These are phyloP conservation scores for Magnaporthiopsis rhizophila DNA, from an alignment of 2,329 filamentous ascomycete genomes.

Conservation along the genomic window DNA sequence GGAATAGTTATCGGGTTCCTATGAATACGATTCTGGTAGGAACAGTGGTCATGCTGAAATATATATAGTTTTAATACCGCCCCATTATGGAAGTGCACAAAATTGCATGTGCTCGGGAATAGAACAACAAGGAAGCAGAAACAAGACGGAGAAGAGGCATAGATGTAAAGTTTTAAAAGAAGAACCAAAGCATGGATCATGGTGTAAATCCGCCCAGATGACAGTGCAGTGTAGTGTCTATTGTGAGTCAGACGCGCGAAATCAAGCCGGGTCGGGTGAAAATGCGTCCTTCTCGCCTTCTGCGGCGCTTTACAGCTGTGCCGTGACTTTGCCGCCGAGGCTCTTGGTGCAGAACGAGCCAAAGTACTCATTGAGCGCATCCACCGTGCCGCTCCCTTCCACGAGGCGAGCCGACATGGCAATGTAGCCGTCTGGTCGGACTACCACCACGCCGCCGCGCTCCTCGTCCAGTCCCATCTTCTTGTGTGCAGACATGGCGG, in stretches of 20 bases:
- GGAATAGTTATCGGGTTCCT: background rate
- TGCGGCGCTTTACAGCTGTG: constrained; percentile 26
- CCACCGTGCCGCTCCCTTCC: constrained; percentile 70
- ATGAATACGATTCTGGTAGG: background rate
- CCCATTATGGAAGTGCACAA: background rate
- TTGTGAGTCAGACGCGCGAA: background rate
- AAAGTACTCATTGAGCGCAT: constrained; percentile 78
- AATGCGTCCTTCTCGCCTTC: background rate
- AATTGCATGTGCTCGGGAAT: background rate
- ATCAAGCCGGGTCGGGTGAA: background rate
- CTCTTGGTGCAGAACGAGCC: constrained; percentile 60
- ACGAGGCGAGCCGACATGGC: constrained; percentile 65
- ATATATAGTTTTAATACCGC: background rate
- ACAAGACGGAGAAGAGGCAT: too few species aligned
- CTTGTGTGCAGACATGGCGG: constrained; percentile 63
- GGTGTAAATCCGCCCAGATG: background rate
- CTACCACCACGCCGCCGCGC: constrained; percentile 71
- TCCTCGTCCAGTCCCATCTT: constrained; percentile 77
- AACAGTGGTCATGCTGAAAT: background rate
- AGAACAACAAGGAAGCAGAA: background rate
- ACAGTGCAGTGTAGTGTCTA: background rate
- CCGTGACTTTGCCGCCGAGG: constrained; percentile 27
- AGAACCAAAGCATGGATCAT: background rate
- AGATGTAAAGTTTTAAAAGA: too few species aligned
- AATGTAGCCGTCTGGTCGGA: constrained; percentile 82